Base-by-base conservation (phyloP, 2,329 filamentous ascomycete species). In the Simplicillium sp. region DNA sequence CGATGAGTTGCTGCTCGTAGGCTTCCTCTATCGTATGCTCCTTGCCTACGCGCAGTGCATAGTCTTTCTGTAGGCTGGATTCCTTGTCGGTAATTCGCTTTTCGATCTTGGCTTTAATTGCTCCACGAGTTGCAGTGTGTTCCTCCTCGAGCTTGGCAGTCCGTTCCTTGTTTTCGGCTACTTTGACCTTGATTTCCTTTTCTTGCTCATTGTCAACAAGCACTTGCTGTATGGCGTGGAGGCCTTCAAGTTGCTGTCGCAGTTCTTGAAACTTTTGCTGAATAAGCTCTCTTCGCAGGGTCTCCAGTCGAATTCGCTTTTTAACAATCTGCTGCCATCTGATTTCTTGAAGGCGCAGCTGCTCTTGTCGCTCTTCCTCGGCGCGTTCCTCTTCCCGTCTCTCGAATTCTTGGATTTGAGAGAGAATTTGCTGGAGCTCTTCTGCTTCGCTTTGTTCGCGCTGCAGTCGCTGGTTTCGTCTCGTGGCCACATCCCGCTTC, bases 361-460 rank as follows among this genome's bases (percentile, higher is more conserved):
- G 60, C 40, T 67, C 63, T 31, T 60, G 57, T 2, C 59, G 58
- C 28, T 60, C 51, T 32, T 62, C 50, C 47, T 66, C 66, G 4
- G 57, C 60, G 44, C 64, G 65, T 36, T 55, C 56, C 1, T 61
- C 63, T 50, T 72, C 66, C 40, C 67, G 62, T 14, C 60, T 60
- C 55, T 74, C 67, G 42, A 68, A 66, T 37, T 70, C 68, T 35
- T 62, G 71, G 4, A 77, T 66, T 33, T 64, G 56, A 3, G 63
- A 54, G 2, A 76, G 49, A 5, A 67, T 65, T 16, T 65, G 58
- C 3, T 56, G 51, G 28, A 63, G 37, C 39, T 64, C 60, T 34
- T 56, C 54, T 4, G 55, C 54, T 14, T 63, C 65, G 34, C 42
- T 46, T 28, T 50, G 56, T 46, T 67, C 64, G 18, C 47, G 54